Evolutionary conservation across 2,329 filamentous ascomycete species (phyloP).

Genomic region (Escovopsis sp.): DNA sequence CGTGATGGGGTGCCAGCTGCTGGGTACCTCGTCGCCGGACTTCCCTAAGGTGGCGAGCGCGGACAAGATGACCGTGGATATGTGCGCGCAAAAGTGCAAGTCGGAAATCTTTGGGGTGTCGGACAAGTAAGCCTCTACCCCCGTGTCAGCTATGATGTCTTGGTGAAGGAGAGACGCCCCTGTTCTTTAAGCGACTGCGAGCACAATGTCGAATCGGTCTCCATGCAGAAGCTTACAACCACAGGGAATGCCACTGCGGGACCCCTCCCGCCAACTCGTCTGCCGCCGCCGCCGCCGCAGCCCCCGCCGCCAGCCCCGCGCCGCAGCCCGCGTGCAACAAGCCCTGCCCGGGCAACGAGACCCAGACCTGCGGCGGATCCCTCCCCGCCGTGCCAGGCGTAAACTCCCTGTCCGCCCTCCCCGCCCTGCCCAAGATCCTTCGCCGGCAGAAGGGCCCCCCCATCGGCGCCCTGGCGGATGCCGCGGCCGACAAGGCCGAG

Average conservation of each 20-base stretch:
- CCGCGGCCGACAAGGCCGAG: no score
- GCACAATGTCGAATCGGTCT: no score
- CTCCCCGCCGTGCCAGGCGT: no score
- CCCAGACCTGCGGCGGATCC: slow-evolving; percentile 13
- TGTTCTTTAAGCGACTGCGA: no score
- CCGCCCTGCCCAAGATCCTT: no score
- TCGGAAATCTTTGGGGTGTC: slow-evolving; percentile 13
- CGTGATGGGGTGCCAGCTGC: slow-evolving; percentile 14
- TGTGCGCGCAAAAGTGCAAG: slow-evolving; percentile 12
- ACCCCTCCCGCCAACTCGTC: slow-evolving; percentile 4
- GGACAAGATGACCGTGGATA: slow-evolving; percentile 11
- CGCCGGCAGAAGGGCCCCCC: slow-evolving; percentile 11
- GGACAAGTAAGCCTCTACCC: slow-evolving; percentile 11
- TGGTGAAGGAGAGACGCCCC: no score
- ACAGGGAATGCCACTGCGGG: slow-evolving; percentile 18
- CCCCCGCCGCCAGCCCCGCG: no score
- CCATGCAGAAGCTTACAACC: no score
- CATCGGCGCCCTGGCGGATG: no score
- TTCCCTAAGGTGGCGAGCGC: slow-evolving; percentile 8
- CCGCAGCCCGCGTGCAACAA: slow-evolving; percentile 14
- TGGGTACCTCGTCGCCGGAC: slow-evolving; percentile 9
- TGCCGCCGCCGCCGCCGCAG: slow-evolving; percentile 4
- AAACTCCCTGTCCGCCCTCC: no score
- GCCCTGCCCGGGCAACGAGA: slow-evolving; percentile 13
- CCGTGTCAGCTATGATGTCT: not conserved